A percentile compares a stretch with the other conserved stretches of the same genome.
phyloP scores from a whole-genome alignment of 169 alveolate genomes.

The Eimeria sp. region DNA sequence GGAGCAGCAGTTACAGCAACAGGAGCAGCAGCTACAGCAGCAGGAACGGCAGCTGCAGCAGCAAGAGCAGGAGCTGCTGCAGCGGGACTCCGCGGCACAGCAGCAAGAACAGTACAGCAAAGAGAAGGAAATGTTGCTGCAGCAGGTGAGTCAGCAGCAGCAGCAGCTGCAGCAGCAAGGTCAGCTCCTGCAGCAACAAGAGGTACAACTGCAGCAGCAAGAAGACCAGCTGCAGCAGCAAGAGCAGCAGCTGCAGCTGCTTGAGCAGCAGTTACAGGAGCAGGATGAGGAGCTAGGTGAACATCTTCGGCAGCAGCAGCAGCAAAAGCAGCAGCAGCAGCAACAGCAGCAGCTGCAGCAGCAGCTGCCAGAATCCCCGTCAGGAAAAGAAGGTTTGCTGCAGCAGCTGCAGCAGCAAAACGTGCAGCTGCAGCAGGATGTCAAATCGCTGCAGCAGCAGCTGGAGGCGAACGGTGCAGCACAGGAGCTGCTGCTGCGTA shows the following conservation, averaged over 20 bases:
- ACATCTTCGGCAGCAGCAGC: constrained; percentile 1
- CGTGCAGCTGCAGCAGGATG: constrained; percentile 5
- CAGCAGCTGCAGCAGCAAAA: constrained; percentile 75
- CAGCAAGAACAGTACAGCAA: constrained; percentile 38
- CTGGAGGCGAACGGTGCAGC: constrained; percentile 61
- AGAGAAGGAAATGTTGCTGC: background rate
- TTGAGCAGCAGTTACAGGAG: constrained; percentile 36
- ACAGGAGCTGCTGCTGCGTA: constrained; percentile 67
- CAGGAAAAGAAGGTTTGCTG: background rate
- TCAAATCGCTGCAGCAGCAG: constrained; percentile 37
- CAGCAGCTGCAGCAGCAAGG: constrained; percentile 28
- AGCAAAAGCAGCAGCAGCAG: constrained; percentile 40
- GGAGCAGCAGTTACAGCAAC: constrained; percentile 49
- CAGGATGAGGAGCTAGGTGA: background rate
- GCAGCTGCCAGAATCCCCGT: background rate
- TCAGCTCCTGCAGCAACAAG: constrained; percentile 62
- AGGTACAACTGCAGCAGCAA: constrained; percentile 62
- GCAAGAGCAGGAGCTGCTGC: constrained; percentile 50
- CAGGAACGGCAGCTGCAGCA: constrained; percentile 56
- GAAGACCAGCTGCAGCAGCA: constrained; percentile 58
- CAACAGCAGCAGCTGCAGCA: constrained; percentile 44
- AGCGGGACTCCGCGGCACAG: background rate
- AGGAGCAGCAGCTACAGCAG: constrained; percentile 61
- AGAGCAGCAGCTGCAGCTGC: constrained; percentile 56
- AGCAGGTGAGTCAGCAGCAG: constrained; percentile 45